Percentiles rank a stretch among this genome's conserved stretches.
phyloP scores from a whole-genome alignment of 257 asterid genomes.

The Avicennia marina region DNA sequence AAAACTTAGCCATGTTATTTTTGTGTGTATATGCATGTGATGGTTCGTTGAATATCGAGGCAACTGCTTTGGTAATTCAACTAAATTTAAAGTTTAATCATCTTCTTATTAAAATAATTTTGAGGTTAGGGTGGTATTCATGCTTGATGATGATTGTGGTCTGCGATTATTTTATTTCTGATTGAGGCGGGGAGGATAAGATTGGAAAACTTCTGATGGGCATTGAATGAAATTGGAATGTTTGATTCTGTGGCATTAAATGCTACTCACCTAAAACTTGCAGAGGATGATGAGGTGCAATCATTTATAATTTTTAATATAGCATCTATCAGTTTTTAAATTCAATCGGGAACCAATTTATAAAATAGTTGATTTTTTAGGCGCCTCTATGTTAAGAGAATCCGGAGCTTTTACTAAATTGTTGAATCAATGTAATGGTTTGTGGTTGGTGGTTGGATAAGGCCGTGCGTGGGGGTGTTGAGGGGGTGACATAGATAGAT shows the following conservation, averaged over 20 bases:
- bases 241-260: neutral
- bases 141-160: neutral
- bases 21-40: slow-evolving; percentile 3
- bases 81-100: neutral
- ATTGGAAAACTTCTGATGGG: neutral
- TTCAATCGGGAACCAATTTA: too few relatives aligned
- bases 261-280: neutral
- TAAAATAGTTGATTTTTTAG: too few relatives aligned
- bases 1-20: neutral
- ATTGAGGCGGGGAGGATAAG: neutral
- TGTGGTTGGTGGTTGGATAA: too few relatives aligned
- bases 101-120: neutral
- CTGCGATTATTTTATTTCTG: neutral
- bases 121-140: neutral
- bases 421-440: neutral
- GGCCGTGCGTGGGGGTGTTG: too few relatives aligned
- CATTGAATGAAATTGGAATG: neutral
- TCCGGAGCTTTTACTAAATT: neutral
- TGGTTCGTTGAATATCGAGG: slow-evolving; percentile 10
- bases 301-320: neutral
- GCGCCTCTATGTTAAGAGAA: too few relatives aligned
- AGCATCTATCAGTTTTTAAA: neutral
- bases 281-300: neutral
- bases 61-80: neutral
- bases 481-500: neutral